Evolutionary conservation across 495 filamentous ascomycete species (phyloP).

Genomic region (Hypomontagnella monticulosa): DNA sequence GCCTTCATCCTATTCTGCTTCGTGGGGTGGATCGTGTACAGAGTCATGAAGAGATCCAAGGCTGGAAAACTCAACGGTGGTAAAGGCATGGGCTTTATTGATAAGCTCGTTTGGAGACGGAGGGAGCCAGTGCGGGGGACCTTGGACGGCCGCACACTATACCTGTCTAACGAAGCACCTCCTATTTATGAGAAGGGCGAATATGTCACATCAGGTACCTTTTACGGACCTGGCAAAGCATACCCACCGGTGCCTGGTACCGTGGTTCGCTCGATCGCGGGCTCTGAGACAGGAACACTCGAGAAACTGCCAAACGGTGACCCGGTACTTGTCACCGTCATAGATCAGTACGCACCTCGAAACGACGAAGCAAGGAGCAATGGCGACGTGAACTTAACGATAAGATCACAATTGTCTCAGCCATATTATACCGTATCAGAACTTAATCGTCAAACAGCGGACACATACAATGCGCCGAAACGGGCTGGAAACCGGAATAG

Average conservation of each 20-base stretch:
- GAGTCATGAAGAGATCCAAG: slow-evolving; percentile 49
- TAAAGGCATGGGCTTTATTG: slow-evolving; percentile 26
- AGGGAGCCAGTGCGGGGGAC: slow-evolving; percentile 9
- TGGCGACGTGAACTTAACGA: slow-evolving; percentile 32
- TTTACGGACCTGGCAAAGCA: slow-evolving; percentile 45
- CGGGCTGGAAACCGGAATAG: slow-evolving; percentile 49
- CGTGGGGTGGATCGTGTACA: slow-evolving; percentile 51
- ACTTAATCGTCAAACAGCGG: slow-evolving; percentile 47
- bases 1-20: slow-evolving; percentile 55
- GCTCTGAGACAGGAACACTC: slow-evolving; percentile 28
- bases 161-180: slow-evolving; percentile 40
- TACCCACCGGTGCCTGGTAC: slow-evolving; percentile 20
- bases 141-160: slow-evolving; percentile 18
- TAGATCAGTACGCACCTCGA: slow-evolving; percentile 12
- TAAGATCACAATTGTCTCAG: slow-evolving; percentile 44
- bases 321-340: slow-evolving; percentile 9
- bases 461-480: slow-evolving; percentile 46
- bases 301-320: slow-evolving; percentile 9
- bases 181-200: slow-evolving; percentile 51
- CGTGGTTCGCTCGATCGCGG: slow-evolving; percentile 13
- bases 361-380: slow-evolving; percentile 19
- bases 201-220: slow-evolving; percentile 34
- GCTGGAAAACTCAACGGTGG: slow-evolving; percentile 6
- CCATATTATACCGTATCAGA: slow-evolving; percentile 52
- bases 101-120: slow-evolving; percentile 10